phyloP scores from a whole-genome alignment of 2,329 filamentous ascomycete genomes.

The Colletotrichum trifolii region DNA sequence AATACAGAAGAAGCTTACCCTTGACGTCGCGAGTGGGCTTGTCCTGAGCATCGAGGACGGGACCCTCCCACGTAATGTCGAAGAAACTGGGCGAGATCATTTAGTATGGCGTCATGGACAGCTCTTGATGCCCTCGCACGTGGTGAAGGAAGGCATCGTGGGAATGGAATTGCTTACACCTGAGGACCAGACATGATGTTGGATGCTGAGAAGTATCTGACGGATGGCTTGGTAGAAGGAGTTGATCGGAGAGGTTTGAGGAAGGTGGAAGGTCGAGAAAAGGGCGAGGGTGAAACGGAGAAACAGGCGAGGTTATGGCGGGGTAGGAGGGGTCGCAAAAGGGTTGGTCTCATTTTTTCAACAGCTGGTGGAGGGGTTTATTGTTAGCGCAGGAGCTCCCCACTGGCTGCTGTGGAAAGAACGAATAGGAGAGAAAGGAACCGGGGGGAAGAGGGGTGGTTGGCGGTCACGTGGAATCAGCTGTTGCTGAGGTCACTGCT shows the following conservation, averaged over 20 bases:
- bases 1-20: conserved; percentile 61
- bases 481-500: conserved; percentile 35
- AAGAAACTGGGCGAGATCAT: conserved; percentile 66
- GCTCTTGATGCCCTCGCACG: conserved; percentile 12
- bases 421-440: conserved; percentile 18
- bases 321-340: conserved; percentile 40
- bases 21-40: conserved; percentile 64
- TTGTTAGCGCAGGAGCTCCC: conserved; percentile 39
- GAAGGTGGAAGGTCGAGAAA: conserved; percentile 40
- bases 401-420: conserved; percentile 25
- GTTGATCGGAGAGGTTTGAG: conserved; percentile 37
- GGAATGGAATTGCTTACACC: conserved; percentile 64
- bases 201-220: conserved; percentile 66
- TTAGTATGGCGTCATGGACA: conserved; percentile 37
- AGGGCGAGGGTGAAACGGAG: conserved; percentile 40
- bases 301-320: conserved; percentile 39
- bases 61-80: conserved; percentile 79
- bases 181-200: conserved; percentile 78
- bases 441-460: conserved; percentile 15
- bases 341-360: conserved; percentile 41
- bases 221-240: conserved; percentile 39
- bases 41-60: conserved; percentile 71
- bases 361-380: conserved; percentile 39
- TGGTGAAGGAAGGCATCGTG: conserved; percentile 6
- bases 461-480: conserved; percentile 33